Evolutionary conservation across 441 rosid species (phyloP).

Genomic region (Mallotus repandus): DNA sequence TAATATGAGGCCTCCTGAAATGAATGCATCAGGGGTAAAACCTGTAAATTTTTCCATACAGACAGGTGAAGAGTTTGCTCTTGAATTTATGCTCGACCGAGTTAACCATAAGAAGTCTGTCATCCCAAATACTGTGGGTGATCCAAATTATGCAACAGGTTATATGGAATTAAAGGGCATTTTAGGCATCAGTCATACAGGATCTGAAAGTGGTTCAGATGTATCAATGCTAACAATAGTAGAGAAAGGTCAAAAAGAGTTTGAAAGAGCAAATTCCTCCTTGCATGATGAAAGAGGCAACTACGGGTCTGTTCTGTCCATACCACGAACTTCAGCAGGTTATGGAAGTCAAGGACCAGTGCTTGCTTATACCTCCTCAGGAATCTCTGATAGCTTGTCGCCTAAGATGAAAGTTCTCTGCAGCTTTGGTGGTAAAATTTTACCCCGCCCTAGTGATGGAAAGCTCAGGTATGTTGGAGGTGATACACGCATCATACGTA

Average conservation of each 20-base stretch:
- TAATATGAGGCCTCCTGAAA: conserved; percentile 44
- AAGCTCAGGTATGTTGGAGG: conserved; percentile 94
- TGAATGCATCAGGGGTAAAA: conserved; percentile 50
- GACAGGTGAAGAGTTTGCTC: conserved; percentile 97
- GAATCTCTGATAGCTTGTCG: conserved; percentile 50
- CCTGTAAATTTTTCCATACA: conserved; percentile 87
- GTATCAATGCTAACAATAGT: conserved; percentile 42
- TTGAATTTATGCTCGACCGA: conserved; percentile 91
- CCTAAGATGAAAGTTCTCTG: conserved; percentile 66
- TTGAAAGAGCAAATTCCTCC: conserved; percentile 49
- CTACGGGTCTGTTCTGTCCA: conserved; percentile 47
- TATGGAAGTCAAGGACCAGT: conserved; percentile 42
- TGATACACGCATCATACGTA: conserved; percentile 66
- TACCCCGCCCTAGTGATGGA: conserved; percentile 90
- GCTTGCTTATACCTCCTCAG: conserved; percentile 44
- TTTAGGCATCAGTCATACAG: conserved; percentile 60
- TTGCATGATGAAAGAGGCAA: conserved; percentile 48
- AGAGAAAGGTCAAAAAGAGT: conserved; percentile 53
- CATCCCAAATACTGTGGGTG: conserved; percentile 44
- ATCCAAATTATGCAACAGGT: conserved; percentile 53
- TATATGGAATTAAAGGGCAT: conserved; percentile 65
- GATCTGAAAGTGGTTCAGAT: conserved; percentile 67
- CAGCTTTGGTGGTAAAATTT: conserved; percentile 87
- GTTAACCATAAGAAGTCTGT: conserved; percentile 51
- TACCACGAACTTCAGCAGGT: conserved; percentile 42